Evolutionary conservation across 257 asterid species (phyloP).

Genomic region (Nicotiana sylvestris): DNA sequence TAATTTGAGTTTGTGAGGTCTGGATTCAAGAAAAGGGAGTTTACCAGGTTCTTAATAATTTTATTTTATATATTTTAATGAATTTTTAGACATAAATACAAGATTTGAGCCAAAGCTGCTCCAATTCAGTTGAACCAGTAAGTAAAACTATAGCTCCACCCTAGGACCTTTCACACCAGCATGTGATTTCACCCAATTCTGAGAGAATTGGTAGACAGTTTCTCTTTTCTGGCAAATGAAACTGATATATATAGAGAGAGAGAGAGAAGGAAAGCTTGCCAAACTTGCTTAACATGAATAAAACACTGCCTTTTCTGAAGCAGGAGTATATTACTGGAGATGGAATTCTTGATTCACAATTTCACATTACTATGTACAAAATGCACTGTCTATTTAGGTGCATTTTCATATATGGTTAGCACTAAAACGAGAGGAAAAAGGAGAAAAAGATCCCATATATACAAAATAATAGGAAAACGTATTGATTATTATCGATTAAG

Average conservation of each 20-base stretch:
- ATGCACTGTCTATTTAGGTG: not conserved
- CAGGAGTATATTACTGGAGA: not conserved
- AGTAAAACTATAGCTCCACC: too few relatives aligned
- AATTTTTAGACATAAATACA: too few relatives aligned
- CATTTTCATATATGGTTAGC: not conserved
- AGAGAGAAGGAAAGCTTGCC: not conserved
- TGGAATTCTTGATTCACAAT: not conserved
- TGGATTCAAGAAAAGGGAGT: fast-evolving
- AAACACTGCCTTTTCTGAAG: not conserved
- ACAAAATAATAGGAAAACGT: not conserved
- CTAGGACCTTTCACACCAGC: not conserved
- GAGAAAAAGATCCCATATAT: not conserved
- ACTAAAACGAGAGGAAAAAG: not conserved
- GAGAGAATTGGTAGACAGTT: not conserved
- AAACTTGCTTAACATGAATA: not conserved
- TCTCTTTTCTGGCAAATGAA: not conserved
- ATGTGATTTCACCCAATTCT: not conserved
- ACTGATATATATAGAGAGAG: not conserved
- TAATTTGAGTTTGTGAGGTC: too few relatives aligned
- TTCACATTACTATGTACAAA: not conserved
- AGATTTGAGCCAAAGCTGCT: too few relatives aligned
- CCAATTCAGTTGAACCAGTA: too few relatives aligned
- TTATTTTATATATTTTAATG: too few relatives aligned
- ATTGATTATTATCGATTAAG: not conserved
- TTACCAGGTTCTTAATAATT: too few relatives aligned